Base-by-base conservation (phyloP, 2,329 filamentous ascomycete species). In the Fusarium tanahbumbuense region DNA sequence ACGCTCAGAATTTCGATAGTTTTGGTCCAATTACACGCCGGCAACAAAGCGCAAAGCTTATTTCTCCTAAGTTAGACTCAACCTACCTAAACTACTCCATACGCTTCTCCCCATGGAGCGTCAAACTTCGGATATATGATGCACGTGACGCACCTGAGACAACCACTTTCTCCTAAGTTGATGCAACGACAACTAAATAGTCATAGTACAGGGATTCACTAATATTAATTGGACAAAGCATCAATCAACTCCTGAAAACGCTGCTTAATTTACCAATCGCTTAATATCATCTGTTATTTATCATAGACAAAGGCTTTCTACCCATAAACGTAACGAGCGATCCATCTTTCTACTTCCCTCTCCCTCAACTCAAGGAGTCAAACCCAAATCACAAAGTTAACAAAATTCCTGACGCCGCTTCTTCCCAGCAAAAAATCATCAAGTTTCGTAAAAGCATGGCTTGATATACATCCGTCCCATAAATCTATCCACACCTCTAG, bases 111-210 rank as follows among this genome's bases (percentile, higher is more conserved):
- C 47, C 49, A 30, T 30, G 28, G 12, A 22, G n/a, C 27, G n/a
- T 18, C 49, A 40, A 22, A 53, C 47, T 37, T 50, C 47, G 47
- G 20, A 50, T 53, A 32, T 34, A 42, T 27, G 42, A 45, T 23
- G 55, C 63, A 67, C 63, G 63, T 67, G 63, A 66, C 58, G 44
- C 20, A 64, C 54, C 37, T 64, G 60, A 66, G 63, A 66, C 63
- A 66, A 46, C 25, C 23, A 53, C 56, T 53, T 25, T 48, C 30
- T 23, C 52, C 52, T 53, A 23, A 30, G 28, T 23, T 32, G 30
- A 59, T 64, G 56, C 56, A 64, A 52, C 52, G 10, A 49, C 34
- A 30, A 48, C n/a, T 18, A 53, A 25, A 32, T 9, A 37, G n/a
- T 28, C 28, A 37, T 34, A 41, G 18, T 53, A 42, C 49, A 53